Evolutionary conservation across 441 rosid genomes (phyloP), one percentile per base, ranked within the genome.

Genomic region (Arabidopsis hybrid): DNA sequence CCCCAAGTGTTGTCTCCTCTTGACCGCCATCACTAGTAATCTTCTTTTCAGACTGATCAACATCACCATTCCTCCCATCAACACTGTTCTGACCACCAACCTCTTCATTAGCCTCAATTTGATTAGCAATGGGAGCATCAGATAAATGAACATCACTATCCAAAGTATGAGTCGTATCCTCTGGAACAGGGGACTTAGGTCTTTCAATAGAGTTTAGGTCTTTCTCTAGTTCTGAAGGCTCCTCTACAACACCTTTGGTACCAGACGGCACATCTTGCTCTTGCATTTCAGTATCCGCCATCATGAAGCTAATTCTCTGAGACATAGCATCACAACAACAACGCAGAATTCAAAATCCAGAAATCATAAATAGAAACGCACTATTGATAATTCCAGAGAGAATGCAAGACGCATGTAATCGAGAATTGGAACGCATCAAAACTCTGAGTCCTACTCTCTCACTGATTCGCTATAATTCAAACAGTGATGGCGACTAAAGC

Each of bases 251-350:
- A 64, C 62, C 74, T 51, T 64, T 76, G 12, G 82, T 67, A 35
- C 69, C 82, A 17, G 45, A 80, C 7, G 70, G 67, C 69, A 81
- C 67, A 39, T 82, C 86, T 51, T 76, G 82, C 47, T 73, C 85
- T 47, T 74, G 62, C 90, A 84, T 88, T 73, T 85, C 89, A 1
- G 83, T 66, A 53, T 84, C 90, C 75, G 70, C 88, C 97, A 89
- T 91, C 71, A 72, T 43, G 36, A 58, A 11, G 4, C 39, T 17
- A 13, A 56, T 60, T 18, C 56, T 67, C 58, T 42, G 45, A 0
- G 2, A 32, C 40, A 57, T 58, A 80, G 56, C 64, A 59, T 72
- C 79, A 71, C 67, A 61, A 63, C 40, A 43, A 38, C 11, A 46
- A 39, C 14, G 12, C 35, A 31, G 12, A n/a, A 66, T 53, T 6